Evolutionary conservation across 2,329 filamentous ascomycete genomes (phyloP), one percentile per base, ranked within the genome.

Genomic region (Aspergillus fischeri): DNA sequence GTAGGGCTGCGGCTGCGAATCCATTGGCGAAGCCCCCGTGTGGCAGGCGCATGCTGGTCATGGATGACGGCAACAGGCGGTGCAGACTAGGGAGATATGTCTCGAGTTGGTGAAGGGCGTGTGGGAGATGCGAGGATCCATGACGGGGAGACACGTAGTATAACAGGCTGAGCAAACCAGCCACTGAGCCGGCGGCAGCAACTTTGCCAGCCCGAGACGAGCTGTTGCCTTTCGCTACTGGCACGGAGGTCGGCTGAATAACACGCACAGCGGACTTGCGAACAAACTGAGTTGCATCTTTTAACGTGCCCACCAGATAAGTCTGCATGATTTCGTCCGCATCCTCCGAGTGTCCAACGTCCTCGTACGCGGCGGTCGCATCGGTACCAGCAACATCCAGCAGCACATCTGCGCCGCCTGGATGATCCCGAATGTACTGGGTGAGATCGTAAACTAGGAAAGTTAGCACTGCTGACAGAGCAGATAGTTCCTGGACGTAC

Each of bases 371-470:
- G 7, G 59, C 65, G 1, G 76, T 77, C 1, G 73, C 76, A 55
- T 78, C 77, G 45, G 67, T 67, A 27, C 77, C 77, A 29, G 74
- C 77, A 35, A 74, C 66, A 52, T 78, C 74, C 28, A 70, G 48
- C 2, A 79, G 65, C 20, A 74, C 65, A 4, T 77, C 75, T 32
- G 63, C 65, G 10, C 77, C 77, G 24, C 74, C 74, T 0, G 85
- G 85, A 61, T 87, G 85, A 55, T 87, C 83, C 27, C 80, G 71
- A 1, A 83, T 59, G 60, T 86, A 87, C 48, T 79, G 76, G 1
- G 83, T 80, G 11, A 86, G 73, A 67, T 87, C 75, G 63, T 85
- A 86, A 3, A 87, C 84, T 83, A 41, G 32, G 1, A 21, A 24
- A 24, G 17, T 24, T 8, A 25, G 24, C 9, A 9, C 24, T 28